These are phyloP conservation scores for Pleurotus djamor DNA, from an alignment of 768 basidiomycete genomes.

Conservation along the genomic window DNA sequence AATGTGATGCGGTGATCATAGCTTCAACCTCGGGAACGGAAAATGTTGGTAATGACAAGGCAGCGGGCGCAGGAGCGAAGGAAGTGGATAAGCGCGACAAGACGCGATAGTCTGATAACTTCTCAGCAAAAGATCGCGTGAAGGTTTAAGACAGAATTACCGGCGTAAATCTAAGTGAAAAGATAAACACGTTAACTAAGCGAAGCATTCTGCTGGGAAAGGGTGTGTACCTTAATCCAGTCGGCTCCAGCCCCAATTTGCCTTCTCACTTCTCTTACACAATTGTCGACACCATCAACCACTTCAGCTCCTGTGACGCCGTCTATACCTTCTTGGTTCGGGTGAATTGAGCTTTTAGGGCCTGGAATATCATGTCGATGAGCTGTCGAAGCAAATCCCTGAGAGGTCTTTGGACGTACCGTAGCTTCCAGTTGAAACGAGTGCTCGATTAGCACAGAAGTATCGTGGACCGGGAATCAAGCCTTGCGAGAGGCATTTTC, in stretches of 20 bases:
- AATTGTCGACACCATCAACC: slow-evolving; percentile 56
- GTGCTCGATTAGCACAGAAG: slow-evolving; percentile 57
- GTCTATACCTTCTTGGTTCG: slow-evolving; percentile 50
- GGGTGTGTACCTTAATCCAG: slow-evolving; percentile 53
- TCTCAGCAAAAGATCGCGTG: slow-evolving; percentile 8
- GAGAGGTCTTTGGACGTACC: slow-evolving; percentile 28
- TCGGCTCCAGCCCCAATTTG: slow-evolving; percentile 68
- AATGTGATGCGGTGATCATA: slow-evolving; percentile 37
- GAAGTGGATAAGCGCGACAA: slow-evolving; percentile 44
- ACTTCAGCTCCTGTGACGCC: slow-evolving; percentile 56
- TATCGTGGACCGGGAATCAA: slow-evolving; percentile 63
- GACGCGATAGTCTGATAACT: slow-evolving; percentile 47
- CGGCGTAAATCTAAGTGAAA: slow-evolving; percentile 45
- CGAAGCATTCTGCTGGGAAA: too few relatives aligned
- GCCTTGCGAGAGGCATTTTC: slow-evolving; percentile 49
- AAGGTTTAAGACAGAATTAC: slow-evolving; percentile 22
- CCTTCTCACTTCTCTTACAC: slow-evolving; percentile 51
- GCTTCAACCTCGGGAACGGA: slow-evolving; percentile 38
- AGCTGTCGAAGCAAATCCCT: slow-evolving; percentile 4
- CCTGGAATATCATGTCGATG: slow-evolving; percentile 28
- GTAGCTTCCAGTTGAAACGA: slow-evolving; percentile 60
- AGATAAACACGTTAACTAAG: not conserved
- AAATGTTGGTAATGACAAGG: slow-evolving; percentile 41
- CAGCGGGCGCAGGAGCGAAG: slow-evolving; percentile 27
- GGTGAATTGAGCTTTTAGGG: slow-evolving; percentile 45